Conservation (phyloP, 1,284 basidiomycete genomes). For the Naganishia albida region DNA sequence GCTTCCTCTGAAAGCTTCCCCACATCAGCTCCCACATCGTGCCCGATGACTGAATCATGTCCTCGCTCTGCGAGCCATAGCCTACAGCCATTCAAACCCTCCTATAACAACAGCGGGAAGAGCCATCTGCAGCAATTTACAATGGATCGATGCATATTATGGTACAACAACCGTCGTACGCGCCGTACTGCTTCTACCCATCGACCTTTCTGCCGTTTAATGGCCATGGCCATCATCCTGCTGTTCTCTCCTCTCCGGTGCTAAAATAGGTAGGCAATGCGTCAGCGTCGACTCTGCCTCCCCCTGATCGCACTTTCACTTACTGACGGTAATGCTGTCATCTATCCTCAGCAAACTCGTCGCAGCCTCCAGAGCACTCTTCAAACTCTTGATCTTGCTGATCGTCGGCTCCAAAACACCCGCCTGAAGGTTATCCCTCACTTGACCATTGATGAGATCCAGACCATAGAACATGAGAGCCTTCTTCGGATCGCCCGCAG, state of each 20-base stretch:
- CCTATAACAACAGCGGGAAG: no score
- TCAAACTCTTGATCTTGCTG: constrained; percentile 94
- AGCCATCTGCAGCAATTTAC: no score
- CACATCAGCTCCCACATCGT: no score
- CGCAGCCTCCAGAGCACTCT: constrained; percentile 94
- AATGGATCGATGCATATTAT: not conserved
- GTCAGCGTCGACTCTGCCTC: constrained; percentile 37
- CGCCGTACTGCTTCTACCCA: constrained; percentile 6
- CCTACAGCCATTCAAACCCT: no score
- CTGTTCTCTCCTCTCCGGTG: constrained; percentile 65
- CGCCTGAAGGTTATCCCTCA: constrained; percentile 89
- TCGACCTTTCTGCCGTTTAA: constrained; percentile 42
- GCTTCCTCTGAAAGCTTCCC: no score
- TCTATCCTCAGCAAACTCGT: constrained; percentile 94
- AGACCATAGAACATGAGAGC: constrained; percentile 90
- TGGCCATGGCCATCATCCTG: constrained; percentile 67
- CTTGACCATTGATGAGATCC: constrained; percentile 90
- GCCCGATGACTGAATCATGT: no score
- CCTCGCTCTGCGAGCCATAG: no score
- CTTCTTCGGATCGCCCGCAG: constrained; percentile 90
- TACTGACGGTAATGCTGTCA: constrained; percentile 60
- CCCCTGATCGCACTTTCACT: constrained; percentile 25
- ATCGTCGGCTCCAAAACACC: constrained; percentile 96
- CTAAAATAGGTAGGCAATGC: constrained; percentile 25
- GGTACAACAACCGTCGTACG: constrained; percentile 11